These are phyloP conservation scores for Eucalyptus sp. DNA, from an alignment of 345 rosid species.

Conservation along the genomic window DNA sequence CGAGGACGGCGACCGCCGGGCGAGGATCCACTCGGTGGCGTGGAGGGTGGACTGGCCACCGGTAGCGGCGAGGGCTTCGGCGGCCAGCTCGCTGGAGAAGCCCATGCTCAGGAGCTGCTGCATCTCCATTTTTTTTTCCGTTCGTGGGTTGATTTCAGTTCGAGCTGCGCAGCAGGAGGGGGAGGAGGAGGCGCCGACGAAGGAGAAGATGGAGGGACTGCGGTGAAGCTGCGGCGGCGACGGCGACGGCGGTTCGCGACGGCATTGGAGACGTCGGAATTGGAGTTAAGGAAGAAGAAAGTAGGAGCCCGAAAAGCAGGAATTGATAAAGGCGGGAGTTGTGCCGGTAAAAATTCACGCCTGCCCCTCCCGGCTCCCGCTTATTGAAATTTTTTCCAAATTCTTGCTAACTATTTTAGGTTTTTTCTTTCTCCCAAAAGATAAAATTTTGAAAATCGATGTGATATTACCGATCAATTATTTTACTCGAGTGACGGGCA, in stretches of 20 bases:
- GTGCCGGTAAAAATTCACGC: not conserved
- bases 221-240: not conserved
- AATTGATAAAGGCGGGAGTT: not conserved
- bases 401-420: not conserved
- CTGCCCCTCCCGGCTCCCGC: not conserved
- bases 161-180: not conserved
- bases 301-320: not conserved
- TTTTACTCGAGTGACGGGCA: not conserved
- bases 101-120: conserved; percentile 57
- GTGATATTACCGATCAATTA: not conserved
- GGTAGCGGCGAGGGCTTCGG: conserved; percentile 47
- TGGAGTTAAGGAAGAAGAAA: not conserved
- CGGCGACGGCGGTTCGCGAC: not conserved
- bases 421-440: not conserved
- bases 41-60: conserved; percentile 45
- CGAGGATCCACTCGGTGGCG: conserved; percentile 66
- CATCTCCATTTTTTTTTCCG: conserved; percentile 20
- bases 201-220: not conserved
- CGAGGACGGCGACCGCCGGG: conserved; percentile 6
- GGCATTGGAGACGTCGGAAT: not conserved
- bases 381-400: not conserved
- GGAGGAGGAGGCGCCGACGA: not conserved
- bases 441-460: not conserved
- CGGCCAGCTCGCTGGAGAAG: conserved; percentile 37
- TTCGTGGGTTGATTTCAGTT: not conserved